Percentiles rank a stretch among this genome's conserved stretches.
Evolutionary conservation across 371 early-diverging fungal genomes (phyloP).

Genomic region (Conidiobolus coronatus): DNA sequence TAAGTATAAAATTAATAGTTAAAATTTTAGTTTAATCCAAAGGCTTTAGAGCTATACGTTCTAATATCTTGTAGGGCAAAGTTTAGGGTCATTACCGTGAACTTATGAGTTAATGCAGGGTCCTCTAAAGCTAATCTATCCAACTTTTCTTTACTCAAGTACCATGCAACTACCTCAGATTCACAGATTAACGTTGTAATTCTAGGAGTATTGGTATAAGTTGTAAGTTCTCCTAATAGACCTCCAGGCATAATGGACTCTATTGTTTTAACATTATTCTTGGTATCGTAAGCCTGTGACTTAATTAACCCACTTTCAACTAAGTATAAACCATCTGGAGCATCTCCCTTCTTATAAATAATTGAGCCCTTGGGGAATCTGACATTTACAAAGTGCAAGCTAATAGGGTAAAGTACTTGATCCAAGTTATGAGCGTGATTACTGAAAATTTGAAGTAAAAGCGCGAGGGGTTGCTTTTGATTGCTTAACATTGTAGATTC

Average conservation of each 20-base stretch:
- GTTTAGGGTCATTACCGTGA: too few species aligned
- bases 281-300: slow-evolving; percentile 1
- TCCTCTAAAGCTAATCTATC: too few species aligned
- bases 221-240: slow-evolving; percentile 44
- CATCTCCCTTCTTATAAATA: slow-evolving; percentile 39
- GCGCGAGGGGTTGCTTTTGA: not conserved
- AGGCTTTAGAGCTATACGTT: too few species aligned
- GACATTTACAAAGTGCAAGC: not conserved
- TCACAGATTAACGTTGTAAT: not conserved
- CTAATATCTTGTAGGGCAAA: too few species aligned
- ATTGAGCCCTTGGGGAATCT: slow-evolving; percentile 12
- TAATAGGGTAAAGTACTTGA: not conserved
- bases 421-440: not conserved
- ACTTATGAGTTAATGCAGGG: too few species aligned
- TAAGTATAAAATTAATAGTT: too few species aligned
- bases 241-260: slow-evolving; percentile 57
- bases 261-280: slow-evolving; percentile 18
- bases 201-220: slow-evolving; percentile 17
- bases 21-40: too few species aligned
- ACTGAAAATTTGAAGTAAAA: not conserved
- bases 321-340: slow-evolving; percentile 34
- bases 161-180: too few species aligned
- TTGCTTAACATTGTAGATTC: not conserved
- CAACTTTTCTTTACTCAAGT: too few species aligned
- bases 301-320: slow-evolving; percentile 51